Conservation (phyloP, 2,329 filamentous ascomycete species). For the Aspergillus novofumigatus region DNA sequence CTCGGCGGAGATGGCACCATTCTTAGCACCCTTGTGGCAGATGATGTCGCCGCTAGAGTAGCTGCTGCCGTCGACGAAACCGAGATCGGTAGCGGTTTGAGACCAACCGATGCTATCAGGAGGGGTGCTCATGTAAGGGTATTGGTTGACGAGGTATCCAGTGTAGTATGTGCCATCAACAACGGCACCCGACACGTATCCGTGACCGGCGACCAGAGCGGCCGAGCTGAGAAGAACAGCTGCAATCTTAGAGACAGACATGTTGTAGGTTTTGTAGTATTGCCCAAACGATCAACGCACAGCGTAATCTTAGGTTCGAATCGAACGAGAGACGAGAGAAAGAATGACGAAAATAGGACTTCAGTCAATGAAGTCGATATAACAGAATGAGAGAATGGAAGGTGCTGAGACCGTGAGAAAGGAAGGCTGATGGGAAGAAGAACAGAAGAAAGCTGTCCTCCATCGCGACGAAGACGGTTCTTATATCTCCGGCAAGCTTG, state of each 20-base stretch:
- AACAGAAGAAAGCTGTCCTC: slow-evolving; percentile 3
- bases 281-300: slow-evolving; percentile 23
- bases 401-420: slow-evolving; percentile 27
- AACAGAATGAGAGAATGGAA: slow-evolving; percentile 25
- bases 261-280: slow-evolving; percentile 16
- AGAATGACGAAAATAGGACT: slow-evolving; percentile 28
- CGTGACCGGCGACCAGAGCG: slow-evolving; percentile 37
- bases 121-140: slow-evolving; percentile 31
- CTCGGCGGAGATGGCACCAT: slow-evolving; percentile 49
- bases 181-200: slow-evolving; percentile 34
- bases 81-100: slow-evolving; percentile 49
- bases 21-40: slow-evolving; percentile 56
- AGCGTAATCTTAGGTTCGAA: slow-evolving; percentile 24
- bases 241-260: slow-evolving; percentile 33
- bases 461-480: slow-evolving; percentile 7
- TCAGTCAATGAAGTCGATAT: slow-evolving; percentile 32
- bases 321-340: slow-evolving; percentile 18
- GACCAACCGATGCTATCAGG: slow-evolving; percentile 53
- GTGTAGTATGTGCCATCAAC: slow-evolving; percentile 34
- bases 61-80: slow-evolving; percentile 47
- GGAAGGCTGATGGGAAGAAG: slow-evolving; percentile 27
- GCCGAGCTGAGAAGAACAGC: slow-evolving; percentile 32
- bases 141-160: slow-evolving; percentile 39
- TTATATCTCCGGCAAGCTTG: slow-evolving; percentile 11
- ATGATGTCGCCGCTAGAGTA: slow-evolving; percentile 54